These are phyloP conservation scores for Penicillium pancosmium DNA, from an alignment of 495 filamentous ascomycete species.

Conservation along the genomic window DNA sequence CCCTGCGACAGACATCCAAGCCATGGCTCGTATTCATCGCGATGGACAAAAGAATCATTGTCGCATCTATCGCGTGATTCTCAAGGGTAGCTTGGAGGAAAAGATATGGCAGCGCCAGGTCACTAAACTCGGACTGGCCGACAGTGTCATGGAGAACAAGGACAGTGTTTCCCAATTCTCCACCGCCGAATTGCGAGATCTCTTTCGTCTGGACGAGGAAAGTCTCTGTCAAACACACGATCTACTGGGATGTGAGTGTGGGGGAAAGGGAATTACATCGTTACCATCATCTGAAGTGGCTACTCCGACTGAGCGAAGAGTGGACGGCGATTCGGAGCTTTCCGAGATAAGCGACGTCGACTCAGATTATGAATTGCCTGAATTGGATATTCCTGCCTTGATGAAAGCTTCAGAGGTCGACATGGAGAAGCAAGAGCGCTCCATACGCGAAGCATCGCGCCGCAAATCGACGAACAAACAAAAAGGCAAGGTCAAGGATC, in stretches of 20 bases:
- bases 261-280: constrained; percentile 50
- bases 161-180: constrained; percentile 62
- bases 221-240: constrained; percentile 67
- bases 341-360: constrained; percentile 29
- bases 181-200: constrained; percentile 66
- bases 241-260: constrained; percentile 67
- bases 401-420: constrained; percentile 63
- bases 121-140: constrained; percentile 72
- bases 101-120: constrained; percentile 86
- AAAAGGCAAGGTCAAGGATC: constrained; percentile 20
- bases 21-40: constrained; percentile 84
- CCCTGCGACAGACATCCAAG: constrained; percentile 77
- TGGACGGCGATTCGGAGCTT: constrained; percentile 21
- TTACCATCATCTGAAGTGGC: constrained; percentile 7
- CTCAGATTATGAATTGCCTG: constrained; percentile 31
- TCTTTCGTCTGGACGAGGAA: constrained; percentile 69
- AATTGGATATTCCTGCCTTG: constrained; percentile 41
- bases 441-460: constrained; percentile 39
- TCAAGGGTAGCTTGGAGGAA: constrained; percentile 75
- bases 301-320: constrained; percentile 13
- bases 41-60: constrained; percentile 75
- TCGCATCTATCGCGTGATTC: constrained; percentile 74
- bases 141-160: constrained; percentile 68
- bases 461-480: constrained; percentile 14
- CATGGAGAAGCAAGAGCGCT: constrained; percentile 61